Evolutionary conservation across 108 stramenopile genomes (phyloP), one percentile per base, ranked within the genome.

Genomic region (Cyclostephanos tholiformis): DNA sequence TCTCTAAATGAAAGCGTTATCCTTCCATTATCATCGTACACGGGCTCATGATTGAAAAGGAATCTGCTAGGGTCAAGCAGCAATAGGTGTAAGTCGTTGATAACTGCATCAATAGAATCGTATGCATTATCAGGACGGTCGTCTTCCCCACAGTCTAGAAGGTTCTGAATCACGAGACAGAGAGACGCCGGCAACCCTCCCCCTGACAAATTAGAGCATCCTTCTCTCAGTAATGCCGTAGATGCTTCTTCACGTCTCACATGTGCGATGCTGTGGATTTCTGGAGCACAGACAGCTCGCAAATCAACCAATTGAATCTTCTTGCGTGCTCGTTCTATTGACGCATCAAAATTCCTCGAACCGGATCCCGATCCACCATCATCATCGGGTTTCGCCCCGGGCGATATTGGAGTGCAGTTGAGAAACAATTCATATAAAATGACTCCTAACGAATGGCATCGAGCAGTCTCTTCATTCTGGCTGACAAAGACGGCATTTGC

Each of bases 51-150:
- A 13, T 66, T 59, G 41, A 80, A 73, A 6, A 80, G 59, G 41
- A 80, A 80, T n/a, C 64, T 26, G 1, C 44, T 57, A 39, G 79
- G 79, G 49, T 80, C 52, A 16, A 56, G 72, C 8, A 80, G 63
- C 52, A 74, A 57, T 19, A 80, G 48, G 43, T 57, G 72, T 53
- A 80, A 57, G 36, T 80, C 79, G 22, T 46, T 44, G 58, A 58
- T 56, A 44, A 63, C 72, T 12, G 36, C 65, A 16, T 73, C 58
- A 8, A 80, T 43, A 41, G 72, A 69, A 38, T 67, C 32, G 48
- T 73, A 80, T 2, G 65, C 46, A 41, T 79, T 63, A n/a, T 71
- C 32, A 38, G 57, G 66, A 20, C 35, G 50, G 38, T 50, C 41
- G 1, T 50, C 50, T n/a, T 64, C 76, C 35, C 29, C 43, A 57